Conservation (phyloP, 805 yeast genomes). For the Candida argentea region DNA sequence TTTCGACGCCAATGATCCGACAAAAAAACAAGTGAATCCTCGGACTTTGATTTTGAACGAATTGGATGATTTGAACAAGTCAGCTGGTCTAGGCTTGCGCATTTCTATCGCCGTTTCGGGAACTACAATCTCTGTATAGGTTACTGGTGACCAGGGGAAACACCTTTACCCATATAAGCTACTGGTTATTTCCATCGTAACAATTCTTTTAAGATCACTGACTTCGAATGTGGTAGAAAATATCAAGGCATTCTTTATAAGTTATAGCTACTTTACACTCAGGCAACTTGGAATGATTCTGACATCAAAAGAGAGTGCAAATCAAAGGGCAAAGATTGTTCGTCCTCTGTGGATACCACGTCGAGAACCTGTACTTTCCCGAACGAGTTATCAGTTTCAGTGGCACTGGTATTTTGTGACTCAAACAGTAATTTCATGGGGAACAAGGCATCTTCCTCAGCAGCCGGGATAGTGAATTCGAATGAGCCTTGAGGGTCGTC, state of each 20-base stretch:
- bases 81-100: constrained; percentile 29
- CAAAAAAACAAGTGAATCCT: constrained; percentile 32
- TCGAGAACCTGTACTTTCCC: constrained; percentile 58
- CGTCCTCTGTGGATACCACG: constrained; percentile 42
- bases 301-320: constrained; percentile 46
- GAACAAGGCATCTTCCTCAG: constrained; percentile 75
- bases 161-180: no score
- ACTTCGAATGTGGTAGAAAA: no score
- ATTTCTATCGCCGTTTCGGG: constrained; percentile 52
- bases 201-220: no score
- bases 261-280: no score
- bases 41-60: constrained; percentile 42
- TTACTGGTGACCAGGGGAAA: background rate
- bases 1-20: constrained; percentile 37
- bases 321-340: constrained; percentile 59
- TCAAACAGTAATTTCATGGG: constrained; percentile 72
- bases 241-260: no score
- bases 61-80: constrained; percentile 29
- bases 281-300: constrained; percentile 40
- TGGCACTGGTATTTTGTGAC: constrained; percentile 32
- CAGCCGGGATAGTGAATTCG: constrained; percentile 67
- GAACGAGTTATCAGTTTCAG: constrained; percentile 36
- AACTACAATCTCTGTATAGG: constrained; percentile 24
- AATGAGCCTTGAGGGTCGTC: constrained; percentile 60
- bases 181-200: no score